Conservation (phyloP, 345 rosid genomes). For the sweet orange (Citrus sinensis) region DVS_A1.0 CM039164.1:21208501-21209000, state of each 20-base stretch:
- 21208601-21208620: slow-evolving; percentile 93
- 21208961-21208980: slow-evolving; percentile 12
- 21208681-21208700: neutral
- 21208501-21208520: slow-evolving; percentile 64
- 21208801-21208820: slow-evolving; percentile 93
- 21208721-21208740: neutral
- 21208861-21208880: slow-evolving; percentile 81
- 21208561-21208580: slow-evolving; percentile 75
- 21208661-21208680: neutral
- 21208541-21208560: slow-evolving; percentile 71
- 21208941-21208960: slow-evolving; percentile 93
- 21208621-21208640: slow-evolving; percentile 96
- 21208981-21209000: neutral
- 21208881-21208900: slow-evolving; percentile 57
- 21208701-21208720: neutral
- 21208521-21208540: slow-evolving; percentile 69
- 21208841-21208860: slow-evolving; percentile 93
- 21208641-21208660: slow-evolving; percentile 30
- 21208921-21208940: slow-evolving; percentile 84
- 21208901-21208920: slow-evolving; percentile 72
- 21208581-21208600: slow-evolving; percentile 92
- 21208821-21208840: slow-evolving; percentile 98
- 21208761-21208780: slow-evolving; percentile 90
- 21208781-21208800: slow-evolving; percentile 94
- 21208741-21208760: slow-evolving; percentile 45